Conservation (phyloP, 192 early-diverging fungal species). For the Entomortierella parvispora region DNA sequence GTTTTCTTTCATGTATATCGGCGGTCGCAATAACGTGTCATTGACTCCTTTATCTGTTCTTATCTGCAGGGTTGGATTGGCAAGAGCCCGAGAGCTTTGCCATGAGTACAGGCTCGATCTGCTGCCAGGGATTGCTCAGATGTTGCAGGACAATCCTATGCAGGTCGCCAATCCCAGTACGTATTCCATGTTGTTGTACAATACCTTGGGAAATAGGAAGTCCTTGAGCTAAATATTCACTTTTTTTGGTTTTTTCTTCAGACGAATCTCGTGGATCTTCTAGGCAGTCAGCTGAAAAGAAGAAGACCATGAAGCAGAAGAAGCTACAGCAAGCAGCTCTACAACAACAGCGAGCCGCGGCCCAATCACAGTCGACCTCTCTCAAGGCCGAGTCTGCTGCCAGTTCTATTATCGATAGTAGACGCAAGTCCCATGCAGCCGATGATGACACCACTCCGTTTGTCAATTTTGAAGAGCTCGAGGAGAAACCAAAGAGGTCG, state of each 20-base stretch:
- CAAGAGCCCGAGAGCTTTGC: constrained; percentile 42
- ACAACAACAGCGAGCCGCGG: constrained; percentile 1
- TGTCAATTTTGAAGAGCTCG: constrained; percentile 50
- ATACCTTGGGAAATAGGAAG: no score
- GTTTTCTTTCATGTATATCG: not conserved
- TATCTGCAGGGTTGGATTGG: constrained; percentile 34
- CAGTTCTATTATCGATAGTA: constrained; percentile 6
- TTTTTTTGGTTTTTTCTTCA: not conserved
- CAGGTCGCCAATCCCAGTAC: constrained; percentile 21
- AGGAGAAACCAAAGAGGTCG: constrained; percentile 32
- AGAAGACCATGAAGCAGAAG: constrained; percentile 19
- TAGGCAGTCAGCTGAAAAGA: constrained; percentile 5
- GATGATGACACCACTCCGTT: constrained; percentile 49
- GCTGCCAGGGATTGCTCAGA: constrained; percentile 44
- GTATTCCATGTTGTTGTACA: not conserved
- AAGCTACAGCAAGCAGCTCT: constrained; percentile 1
- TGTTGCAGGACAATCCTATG: constrained; percentile 46
- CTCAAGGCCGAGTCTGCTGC: not conserved
- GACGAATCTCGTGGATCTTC: constrained; percentile 11
- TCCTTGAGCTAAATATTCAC: not conserved
- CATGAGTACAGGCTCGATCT: constrained; percentile 43
- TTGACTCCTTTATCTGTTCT: not conserved
- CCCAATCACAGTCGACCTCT: not conserved
- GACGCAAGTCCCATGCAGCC: constrained; percentile 41
- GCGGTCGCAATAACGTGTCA: no score